A percentile compares a stretch with the other conserved stretches of the same genome.
Conservation (phyloP, 371 early-diverging fungal species). For the Syncephalastrum monosporum region DNA sequence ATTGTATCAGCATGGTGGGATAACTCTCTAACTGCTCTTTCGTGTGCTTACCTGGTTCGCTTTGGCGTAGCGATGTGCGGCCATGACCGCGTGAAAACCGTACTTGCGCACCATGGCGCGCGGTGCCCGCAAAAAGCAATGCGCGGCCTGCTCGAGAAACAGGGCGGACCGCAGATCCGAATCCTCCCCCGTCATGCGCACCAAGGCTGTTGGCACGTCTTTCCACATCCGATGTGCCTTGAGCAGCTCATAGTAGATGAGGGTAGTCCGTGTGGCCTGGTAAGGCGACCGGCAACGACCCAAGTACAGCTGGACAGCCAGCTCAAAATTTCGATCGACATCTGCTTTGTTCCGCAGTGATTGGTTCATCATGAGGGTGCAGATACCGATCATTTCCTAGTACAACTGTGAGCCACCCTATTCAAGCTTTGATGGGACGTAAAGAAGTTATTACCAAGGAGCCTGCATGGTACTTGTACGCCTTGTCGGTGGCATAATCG, state of each 20-base stretch:
- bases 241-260: slow-evolving; percentile 82
- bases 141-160: slow-evolving; percentile 88
- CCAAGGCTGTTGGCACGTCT: slow-evolving; percentile 69
- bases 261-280: slow-evolving; percentile 70
- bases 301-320: slow-evolving; percentile 71
- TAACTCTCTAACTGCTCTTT: too few species aligned
- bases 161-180: slow-evolving; percentile 77
- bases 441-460: slow-evolving; percentile 52
- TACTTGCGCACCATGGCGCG: slow-evolving; percentile 78
- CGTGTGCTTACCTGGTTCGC: slow-evolving; percentile 49
- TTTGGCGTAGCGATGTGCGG: slow-evolving; percentile 82
- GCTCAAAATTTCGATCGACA: slow-evolving; percentile 76
- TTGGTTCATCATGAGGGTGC: slow-evolving; percentile 68
- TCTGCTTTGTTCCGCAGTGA: slow-evolving; percentile 58
- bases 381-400: slow-evolving; percentile 91
- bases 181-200: slow-evolving; percentile 74
- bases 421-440: background rate
- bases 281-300: slow-evolving; percentile 62
- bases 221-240: slow-evolving; percentile 66
- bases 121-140: slow-evolving; percentile 62
- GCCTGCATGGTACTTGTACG: slow-evolving; percentile 83
- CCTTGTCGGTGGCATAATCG: slow-evolving; percentile 84
- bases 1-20: background rate
- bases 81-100: slow-evolving; percentile 85
- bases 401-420: slow-evolving; percentile 4